A percentile compares a stretch with the other conserved stretches of the same genome.
These are phyloP conservation scores for Escovopsis sp. DNA, from an alignment of 2,329 filamentous ascomycete genomes.

Conservation along the genomic window DNA sequence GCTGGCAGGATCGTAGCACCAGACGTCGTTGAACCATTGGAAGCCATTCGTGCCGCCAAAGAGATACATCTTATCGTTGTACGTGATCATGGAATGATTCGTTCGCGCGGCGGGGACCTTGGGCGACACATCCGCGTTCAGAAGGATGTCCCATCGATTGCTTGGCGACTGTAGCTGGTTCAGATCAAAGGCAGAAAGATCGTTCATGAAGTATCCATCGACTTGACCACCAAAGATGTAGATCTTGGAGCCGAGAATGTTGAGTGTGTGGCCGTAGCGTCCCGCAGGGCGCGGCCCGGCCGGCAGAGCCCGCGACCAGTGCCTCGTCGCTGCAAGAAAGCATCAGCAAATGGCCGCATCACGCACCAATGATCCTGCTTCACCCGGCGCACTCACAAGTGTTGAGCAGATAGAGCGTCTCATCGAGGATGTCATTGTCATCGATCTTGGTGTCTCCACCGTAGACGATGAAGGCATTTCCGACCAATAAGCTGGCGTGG, in stretches of 20 bases:
- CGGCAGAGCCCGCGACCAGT: slow-evolving; percentile 92
- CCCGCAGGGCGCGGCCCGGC: slow-evolving; percentile 74
- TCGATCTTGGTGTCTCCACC: slow-evolving; percentile 97
- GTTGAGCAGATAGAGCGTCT: slow-evolving; percentile 91
- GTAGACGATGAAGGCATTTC: slow-evolving; percentile 98
- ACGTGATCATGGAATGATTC: slow-evolving; percentile 86
- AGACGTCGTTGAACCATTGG: slow-evolving; percentile 98
- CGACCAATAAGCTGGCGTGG: slow-evolving; percentile 83
- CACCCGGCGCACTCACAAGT: slow-evolving; percentile 55
- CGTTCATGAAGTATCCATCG: slow-evolving; percentile 96
- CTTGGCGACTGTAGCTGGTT: slow-evolving; percentile 84
- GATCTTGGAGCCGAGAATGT: slow-evolving; percentile 92
- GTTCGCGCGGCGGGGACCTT: slow-evolving; percentile 73
- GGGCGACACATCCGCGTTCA: slow-evolving; percentile 42
- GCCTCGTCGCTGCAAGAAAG: slow-evolving; percentile 59
- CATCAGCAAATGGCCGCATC: slow-evolving; percentile 12
- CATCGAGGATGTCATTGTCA: slow-evolving; percentile 78
- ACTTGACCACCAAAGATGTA: slow-evolving; percentile 97
- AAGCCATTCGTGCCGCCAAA: slow-evolving; percentile 95
- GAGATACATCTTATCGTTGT: slow-evolving; percentile 87
- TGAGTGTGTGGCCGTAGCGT: slow-evolving; percentile 89
- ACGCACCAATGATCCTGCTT: not conserved
- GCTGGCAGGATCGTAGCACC: slow-evolving; percentile 75
- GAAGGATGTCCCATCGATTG: slow-evolving; percentile 90
- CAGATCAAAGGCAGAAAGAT: slow-evolving; percentile 85